phyloP scores from a whole-genome alignment of 1,284 basidiomycete genomes.

The Rhodotorula sp. region DNA sequence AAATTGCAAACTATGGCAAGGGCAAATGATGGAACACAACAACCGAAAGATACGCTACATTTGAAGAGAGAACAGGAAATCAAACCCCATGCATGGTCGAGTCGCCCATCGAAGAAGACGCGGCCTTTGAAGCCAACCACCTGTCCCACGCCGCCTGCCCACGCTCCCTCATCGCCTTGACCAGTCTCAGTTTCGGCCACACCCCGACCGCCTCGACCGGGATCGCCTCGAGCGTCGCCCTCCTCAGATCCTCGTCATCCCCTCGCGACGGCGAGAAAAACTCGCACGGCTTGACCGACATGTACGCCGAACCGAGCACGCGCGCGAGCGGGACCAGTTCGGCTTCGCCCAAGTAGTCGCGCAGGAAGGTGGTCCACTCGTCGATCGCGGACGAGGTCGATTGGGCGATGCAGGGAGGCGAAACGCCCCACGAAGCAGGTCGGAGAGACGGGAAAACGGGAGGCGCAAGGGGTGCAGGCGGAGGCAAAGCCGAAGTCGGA shows the following conservation, averaged over 20 bases:
- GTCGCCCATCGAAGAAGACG: neutral
- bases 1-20: neutral
- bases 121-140: neutral
- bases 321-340: constrained; percentile 20
- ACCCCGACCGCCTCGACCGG: constrained; percentile 8
- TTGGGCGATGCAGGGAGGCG: neutral
- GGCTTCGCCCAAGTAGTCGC: constrained; percentile 2
- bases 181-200: constrained; percentile 12
- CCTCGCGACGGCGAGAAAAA: constrained; percentile 12
- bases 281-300: constrained; percentile 15
- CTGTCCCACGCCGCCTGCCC: constrained; percentile 1
- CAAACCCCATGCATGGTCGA: neutral
- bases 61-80: neutral
- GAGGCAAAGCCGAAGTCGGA: no score
- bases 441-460: neutral
- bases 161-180: neutral
- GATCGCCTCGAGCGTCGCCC: neutral
- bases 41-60: neutral
- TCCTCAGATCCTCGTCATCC: constrained; percentile 2
- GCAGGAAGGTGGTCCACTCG: constrained; percentile 15
- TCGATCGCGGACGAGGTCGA: constrained; percentile 10
- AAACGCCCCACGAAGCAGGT: neutral
- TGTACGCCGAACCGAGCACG: constrained; percentile 21
- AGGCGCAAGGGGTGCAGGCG: no score
- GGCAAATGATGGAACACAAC: neutral